Evolutionary conservation across 1,284 basidiomycete genomes (phyloP).

Genomic region (Boletellus deceptivus): DNA sequence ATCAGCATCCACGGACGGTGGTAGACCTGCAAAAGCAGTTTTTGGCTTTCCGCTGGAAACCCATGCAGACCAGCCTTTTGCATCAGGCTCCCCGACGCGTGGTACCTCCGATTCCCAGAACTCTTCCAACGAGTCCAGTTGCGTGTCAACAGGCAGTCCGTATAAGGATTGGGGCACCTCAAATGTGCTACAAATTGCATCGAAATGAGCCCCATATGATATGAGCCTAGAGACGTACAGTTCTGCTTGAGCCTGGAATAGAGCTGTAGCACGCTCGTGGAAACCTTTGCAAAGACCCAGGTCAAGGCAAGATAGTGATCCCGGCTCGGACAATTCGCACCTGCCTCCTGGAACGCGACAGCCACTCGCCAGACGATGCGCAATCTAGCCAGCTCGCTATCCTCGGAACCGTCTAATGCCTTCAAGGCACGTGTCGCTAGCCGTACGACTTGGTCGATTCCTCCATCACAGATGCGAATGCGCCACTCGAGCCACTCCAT

Average conservation of each 20-base stretch:
- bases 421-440: conserved; percentile 46
- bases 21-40: conserved; percentile 10
- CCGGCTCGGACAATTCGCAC: conserved; percentile 42
- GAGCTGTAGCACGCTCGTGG: conserved; percentile 62
- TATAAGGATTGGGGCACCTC: conserved; percentile 45
- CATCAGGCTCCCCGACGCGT: conserved; percentile 58
- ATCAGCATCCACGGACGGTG: conserved; percentile 20
- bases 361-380: conserved; percentile 71
- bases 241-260: conserved; percentile 78
- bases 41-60: conserved; percentile 40
- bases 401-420: conserved; percentile 37
- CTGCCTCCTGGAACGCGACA: conserved; percentile 71
- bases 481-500: conserved; percentile 79
- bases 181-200: conserved; percentile 46
- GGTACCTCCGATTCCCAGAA: conserved; percentile 76
- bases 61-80: conserved; percentile 67
- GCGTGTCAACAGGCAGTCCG: conserved; percentile 41
- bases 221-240: conserved; percentile 46
- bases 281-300: conserved; percentile 41
- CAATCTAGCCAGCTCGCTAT: conserved; percentile 54
- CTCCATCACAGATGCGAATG: conserved; percentile 44
- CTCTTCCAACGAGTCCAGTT: conserved; percentile 60
- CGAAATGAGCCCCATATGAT: conserved; percentile 2
- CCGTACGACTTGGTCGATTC: conserved; percentile 51
- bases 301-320: conserved; percentile 12